Evolutionary conservation across 148 eudicot genomes (phyloP).

Genomic region (Pharnaceum exiguum): DNA sequence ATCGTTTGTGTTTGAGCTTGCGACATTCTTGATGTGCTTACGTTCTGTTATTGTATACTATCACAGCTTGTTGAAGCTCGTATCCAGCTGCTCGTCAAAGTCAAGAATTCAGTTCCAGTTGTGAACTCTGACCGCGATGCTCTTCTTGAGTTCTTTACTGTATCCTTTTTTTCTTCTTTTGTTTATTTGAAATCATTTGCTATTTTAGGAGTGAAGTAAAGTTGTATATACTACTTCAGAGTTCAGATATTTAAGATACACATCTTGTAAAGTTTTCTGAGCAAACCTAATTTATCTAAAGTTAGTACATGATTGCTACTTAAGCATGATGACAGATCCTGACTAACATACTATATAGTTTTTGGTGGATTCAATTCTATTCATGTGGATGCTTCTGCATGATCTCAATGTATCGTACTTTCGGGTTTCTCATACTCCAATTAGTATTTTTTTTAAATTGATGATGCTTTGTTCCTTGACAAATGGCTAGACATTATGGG

Average conservation of each 20-base stretch:
- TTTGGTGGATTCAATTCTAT: too few species aligned
- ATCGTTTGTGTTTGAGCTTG: background rate
- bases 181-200: background rate
- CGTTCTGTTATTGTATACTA: background rate
- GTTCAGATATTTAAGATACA: too few species aligned
- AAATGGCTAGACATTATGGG: constrained; percentile 66
- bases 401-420: background rate
- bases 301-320: too few species aligned
- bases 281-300: too few species aligned
- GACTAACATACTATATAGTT: too few species aligned
- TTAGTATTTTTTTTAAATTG: background rate
- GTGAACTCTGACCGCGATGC: constrained; percentile 43
- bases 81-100: constrained; percentile 56
- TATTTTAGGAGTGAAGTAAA: background rate
- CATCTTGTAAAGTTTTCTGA: too few species aligned
- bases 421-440: constrained; percentile 1
- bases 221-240: too few species aligned
- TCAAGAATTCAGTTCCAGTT: constrained; percentile 35
- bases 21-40: background rate
- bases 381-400: background rate
- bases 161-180: constrained; percentile 29
- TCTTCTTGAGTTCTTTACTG: constrained; percentile 55
- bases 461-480: constrained; percentile 47
- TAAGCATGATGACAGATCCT: too few species aligned
- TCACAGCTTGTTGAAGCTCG: constrained; percentile 84